These are phyloP conservation scores for Pugionium cornutum DNA, from an alignment of 345 rosid genomes.

Conservation along the genomic window DNA sequence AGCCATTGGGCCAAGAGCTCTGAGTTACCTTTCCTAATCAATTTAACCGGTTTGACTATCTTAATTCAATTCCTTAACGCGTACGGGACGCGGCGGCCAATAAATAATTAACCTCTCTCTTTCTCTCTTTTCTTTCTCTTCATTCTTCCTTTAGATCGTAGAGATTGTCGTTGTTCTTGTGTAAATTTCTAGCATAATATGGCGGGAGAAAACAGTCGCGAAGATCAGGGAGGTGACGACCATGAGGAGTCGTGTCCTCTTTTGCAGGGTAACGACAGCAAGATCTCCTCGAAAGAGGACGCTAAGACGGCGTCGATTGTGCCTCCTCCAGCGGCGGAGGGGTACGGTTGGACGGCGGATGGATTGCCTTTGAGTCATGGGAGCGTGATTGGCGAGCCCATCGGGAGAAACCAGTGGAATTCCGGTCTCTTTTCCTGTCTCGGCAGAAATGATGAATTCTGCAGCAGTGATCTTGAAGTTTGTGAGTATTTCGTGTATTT, in stretches of 20 bases:
- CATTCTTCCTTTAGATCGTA: slow-evolving; percentile 9
- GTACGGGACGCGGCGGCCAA: slow-evolving; percentile 4
- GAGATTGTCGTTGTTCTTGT: too few relatives aligned
- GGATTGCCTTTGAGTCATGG: slow-evolving; percentile 74
- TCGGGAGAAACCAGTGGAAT: slow-evolving; percentile 72
- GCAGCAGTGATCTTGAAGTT: slow-evolving; percentile 99
- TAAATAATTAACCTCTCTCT: slow-evolving; percentile 14
- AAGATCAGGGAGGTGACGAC: slow-evolving; percentile 33
- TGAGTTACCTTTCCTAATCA: not conserved
- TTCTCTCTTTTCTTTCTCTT: not conserved
- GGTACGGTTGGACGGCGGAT: slow-evolving; percentile 71
- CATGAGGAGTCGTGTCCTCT: slow-evolving; percentile 76
- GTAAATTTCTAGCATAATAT: slow-evolving; percentile 30
- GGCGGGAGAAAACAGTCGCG: slow-evolving; percentile 42
- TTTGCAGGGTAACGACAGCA: slow-evolving; percentile 47
- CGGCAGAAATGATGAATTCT: slow-evolving; percentile 88
- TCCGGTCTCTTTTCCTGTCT: slow-evolving; percentile 71
- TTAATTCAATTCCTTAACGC: slow-evolving; percentile 25
- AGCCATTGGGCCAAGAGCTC: not conserved
- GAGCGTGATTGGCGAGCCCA: slow-evolving; percentile 89
- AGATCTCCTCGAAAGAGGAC: slow-evolving; percentile 36
- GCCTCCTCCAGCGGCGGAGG: slow-evolving; percentile 34
- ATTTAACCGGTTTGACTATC: not conserved
- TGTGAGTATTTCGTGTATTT: slow-evolving; percentile 53
- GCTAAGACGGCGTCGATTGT: slow-evolving; percentile 21